These are phyloP conservation scores for Rachicladosporium sp. DNA, from an alignment of 2,329 filamentous ascomycete species.

Conservation along the genomic window DNA sequence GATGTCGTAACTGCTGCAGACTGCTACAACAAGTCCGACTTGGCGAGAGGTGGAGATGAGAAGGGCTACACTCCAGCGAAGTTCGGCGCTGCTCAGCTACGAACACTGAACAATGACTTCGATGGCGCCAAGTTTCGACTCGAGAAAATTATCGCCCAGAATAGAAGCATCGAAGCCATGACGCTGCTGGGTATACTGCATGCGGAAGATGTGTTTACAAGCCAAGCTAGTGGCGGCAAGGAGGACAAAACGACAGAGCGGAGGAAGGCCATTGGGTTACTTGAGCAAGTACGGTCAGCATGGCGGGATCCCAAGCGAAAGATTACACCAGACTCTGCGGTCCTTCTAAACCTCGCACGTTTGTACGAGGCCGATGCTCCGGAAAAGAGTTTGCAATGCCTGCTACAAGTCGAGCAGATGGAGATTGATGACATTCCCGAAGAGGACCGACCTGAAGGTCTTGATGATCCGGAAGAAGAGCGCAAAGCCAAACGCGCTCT, in stretches of 20 bases:
- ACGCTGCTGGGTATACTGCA: slow-evolving; percentile 82
- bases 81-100: slow-evolving; percentile 83
- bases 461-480: slow-evolving; percentile 24
- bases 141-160: slow-evolving; percentile 85
- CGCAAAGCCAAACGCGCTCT: slow-evolving; percentile 54
- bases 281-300: slow-evolving; percentile 71
- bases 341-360: slow-evolving; percentile 80
- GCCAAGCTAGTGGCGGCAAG: slow-evolving; percentile 56
- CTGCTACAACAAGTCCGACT: slow-evolving; percentile 81
- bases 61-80: slow-evolving; percentile 87
- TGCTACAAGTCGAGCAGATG: slow-evolving; percentile 83
- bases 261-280: slow-evolving; percentile 72
- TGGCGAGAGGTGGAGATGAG: slow-evolving; percentile 82
- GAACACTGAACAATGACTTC: slow-evolving; percentile 69
- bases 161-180: slow-evolving; percentile 77
- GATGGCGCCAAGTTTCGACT: slow-evolving; percentile 86
- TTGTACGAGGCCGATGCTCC: slow-evolving; percentile 78
- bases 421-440: slow-evolving; percentile 68
- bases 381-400: slow-evolving; percentile 82
- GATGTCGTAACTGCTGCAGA: slow-evolving; percentile 65
- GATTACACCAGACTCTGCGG: slow-evolving; percentile 66
- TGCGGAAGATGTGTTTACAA: slow-evolving; percentile 83
- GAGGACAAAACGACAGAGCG: slow-evolving; percentile 79
- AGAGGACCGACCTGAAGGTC: slow-evolving; percentile 48
- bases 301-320: slow-evolving; percentile 94